These are phyloP conservation scores for Passiflora organensis DNA, from an alignment of 345 rosid genomes.

Conservation along the genomic window DNA sequence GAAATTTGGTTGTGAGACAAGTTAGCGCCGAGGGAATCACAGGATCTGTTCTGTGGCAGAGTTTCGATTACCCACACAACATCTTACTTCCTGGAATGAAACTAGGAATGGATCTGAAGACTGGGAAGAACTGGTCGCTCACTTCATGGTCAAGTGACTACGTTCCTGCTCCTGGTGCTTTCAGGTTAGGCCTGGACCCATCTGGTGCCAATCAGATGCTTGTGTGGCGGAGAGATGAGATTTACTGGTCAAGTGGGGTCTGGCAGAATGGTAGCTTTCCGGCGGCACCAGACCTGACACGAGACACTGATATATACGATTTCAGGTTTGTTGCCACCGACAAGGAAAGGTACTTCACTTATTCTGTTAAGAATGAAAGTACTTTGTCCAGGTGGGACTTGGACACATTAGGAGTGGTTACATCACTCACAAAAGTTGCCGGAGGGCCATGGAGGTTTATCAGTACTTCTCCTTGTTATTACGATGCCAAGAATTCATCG, in stretches of 20 bases:
- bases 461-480: conserved; percentile 26
- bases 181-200: conserved; percentile 52
- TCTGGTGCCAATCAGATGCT: conserved; percentile 36
- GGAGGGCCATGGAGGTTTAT: conserved; percentile 23
- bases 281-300: conserved; percentile 30
- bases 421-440: conserved; percentile 15
- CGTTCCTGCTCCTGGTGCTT: conserved; percentile 51
- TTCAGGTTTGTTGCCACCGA: conserved; percentile 35
- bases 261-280: conserved; percentile 40
- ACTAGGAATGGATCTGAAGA: conserved; percentile 44
- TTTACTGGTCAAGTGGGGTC: conserved; percentile 56
- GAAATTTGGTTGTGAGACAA: conserved; percentile 43
- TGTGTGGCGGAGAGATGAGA: conserved; percentile 38
- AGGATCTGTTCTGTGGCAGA: conserved; percentile 52
- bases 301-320: conserved; percentile 19
- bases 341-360: conserved; percentile 46
- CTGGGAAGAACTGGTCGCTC: conserved; percentile 38
- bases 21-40: conserved; percentile 16
- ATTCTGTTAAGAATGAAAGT: conserved; percentile 26
- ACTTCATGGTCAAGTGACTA: conserved; percentile 46
- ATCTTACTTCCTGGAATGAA: conserved; percentile 60
- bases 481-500: conserved; percentile 27
- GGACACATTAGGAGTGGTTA: conserved; percentile 44
- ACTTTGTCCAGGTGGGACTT: conserved; percentile 43
- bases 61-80: conserved; percentile 57